Evolutionary conservation across 768 basidiomycete species (phyloP), one percentile per base, ranked within the genome.

Genomic region (Trametes gibbosa): DNA sequence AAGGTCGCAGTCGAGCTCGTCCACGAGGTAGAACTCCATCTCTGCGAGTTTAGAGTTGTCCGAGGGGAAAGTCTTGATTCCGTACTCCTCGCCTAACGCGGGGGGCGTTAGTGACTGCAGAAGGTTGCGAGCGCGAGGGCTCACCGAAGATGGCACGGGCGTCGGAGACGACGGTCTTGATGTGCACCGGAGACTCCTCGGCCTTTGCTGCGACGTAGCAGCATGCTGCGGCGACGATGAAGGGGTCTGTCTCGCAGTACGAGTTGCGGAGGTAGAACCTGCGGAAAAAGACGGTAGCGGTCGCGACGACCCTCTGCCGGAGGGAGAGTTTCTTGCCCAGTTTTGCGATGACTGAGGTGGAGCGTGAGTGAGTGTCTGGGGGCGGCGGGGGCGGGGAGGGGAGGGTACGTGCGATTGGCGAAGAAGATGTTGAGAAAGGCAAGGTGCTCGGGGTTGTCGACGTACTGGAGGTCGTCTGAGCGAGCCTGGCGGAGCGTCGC

Each of bases 11-110:
- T 97, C 95, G 25, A 98, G 82, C 70, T 99, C 95, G 68, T 93
- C 93, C 23, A 99, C 87, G 10, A 98, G 85, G 75, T 96, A 98
- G 75, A 98, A 98, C 70, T 98, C 96, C 95, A 98, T 98, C 72
- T 99, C 97, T 3, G 95, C 97, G 14, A 99, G 78, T 68, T 93
- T 95, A 12, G 89, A 83, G 66, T 95, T 90, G 69, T 97, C 95
- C 0, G 89, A 82, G 0, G 90, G 85, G 68, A 97, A 96, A n/a
- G 81, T 74, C 68, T 90, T 88, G 69, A 89, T 77, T 5, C 81
- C 83, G 66, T 91, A 90, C 19, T 84, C 85, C 53, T 86, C 84
- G 53, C 80, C 83, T 85, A 34, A 9, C 25, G 27, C 6, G 2
- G 19, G 2, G 19, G 32, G n/a, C 32, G 23, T 19, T 32, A 50